These are phyloP conservation scores for Penicillium flavigenum DNA, from an alignment of 495 filamentous ascomycete species.

Conservation along the genomic window DNA sequence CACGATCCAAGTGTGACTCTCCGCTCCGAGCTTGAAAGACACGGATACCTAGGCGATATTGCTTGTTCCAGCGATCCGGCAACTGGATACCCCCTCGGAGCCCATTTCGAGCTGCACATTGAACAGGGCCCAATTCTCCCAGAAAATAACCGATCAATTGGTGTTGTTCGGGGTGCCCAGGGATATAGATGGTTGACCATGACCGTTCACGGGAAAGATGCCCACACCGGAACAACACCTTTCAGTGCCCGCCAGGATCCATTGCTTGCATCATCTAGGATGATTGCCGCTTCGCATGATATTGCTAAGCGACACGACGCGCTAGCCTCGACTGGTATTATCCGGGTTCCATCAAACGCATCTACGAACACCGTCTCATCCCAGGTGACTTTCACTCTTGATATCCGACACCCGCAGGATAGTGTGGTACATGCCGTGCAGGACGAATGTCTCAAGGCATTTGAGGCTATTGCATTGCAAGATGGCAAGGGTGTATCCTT, in stretches of 20 bases:
- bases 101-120: constrained; percentile 80
- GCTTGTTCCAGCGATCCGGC: constrained; percentile 38
- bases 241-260: constrained; percentile 54
- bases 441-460: constrained; percentile 42
- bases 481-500: constrained; percentile 48
- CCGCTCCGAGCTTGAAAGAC: constrained; percentile 58
- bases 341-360: constrained; percentile 56
- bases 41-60: constrained; percentile 62
- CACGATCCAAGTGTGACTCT: constrained; percentile 52
- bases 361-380: constrained; percentile 72
- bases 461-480: constrained; percentile 50
- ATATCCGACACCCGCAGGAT: constrained; percentile 63
- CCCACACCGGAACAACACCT: constrained; percentile 74
- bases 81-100: constrained; percentile 50
- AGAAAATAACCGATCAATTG: constrained; percentile 54
- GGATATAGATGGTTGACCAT: constrained; percentile 64
- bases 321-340: constrained; percentile 66
- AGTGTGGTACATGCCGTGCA: constrained; percentile 53
- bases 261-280: constrained; percentile 60
- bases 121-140: constrained; percentile 74
- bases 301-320: constrained; percentile 52
- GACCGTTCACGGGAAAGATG: constrained; percentile 59
- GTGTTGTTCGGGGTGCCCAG: constrained; percentile 63
- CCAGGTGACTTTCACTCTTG: constrained; percentile 63
- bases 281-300: constrained; percentile 63